Evolutionary conservation across 1,284 basidiomycete species (phyloP).

Genomic region (Sphagnurus paluster): DNA sequence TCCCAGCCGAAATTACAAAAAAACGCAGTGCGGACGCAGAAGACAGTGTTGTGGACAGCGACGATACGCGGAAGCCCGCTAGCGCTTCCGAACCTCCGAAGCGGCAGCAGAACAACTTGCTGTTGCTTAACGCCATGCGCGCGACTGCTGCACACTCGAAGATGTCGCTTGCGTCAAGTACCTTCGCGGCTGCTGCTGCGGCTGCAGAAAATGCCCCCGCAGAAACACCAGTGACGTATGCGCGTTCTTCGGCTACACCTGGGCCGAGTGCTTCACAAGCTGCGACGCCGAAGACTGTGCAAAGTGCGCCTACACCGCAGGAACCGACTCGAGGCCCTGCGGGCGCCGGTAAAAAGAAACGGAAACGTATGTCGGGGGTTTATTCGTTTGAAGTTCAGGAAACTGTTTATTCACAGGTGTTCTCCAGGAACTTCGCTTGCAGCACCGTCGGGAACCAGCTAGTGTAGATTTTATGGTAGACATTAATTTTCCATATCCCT

Average conservation of each 20-base stretch:
- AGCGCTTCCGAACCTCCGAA: conserved; percentile 34
- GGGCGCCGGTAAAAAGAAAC: conserved; percentile 69
- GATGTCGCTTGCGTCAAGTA: conserved; percentile 41
- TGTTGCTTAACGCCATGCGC: conserved; percentile 73
- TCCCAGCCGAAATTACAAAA: conserved; percentile 44
- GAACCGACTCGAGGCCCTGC: conserved; percentile 48
- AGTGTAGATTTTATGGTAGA: conserved; percentile 3
- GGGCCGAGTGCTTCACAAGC: conserved; percentile 47
- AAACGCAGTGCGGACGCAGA: conserved; percentile 39
- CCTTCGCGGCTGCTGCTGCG: conserved; percentile 28
- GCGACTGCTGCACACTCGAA: conserved; percentile 71
- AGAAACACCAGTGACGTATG: conserved; percentile 42
- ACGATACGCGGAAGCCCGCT: conserved; percentile 28
- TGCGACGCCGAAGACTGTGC: conserved; percentile 41
- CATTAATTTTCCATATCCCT: background rate
- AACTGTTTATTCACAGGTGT: conserved; percentile 11
- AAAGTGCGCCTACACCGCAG: conserved; percentile 39
- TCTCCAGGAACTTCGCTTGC: conserved; percentile 34
- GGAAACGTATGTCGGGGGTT: conserved; percentile 52
- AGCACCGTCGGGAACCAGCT: conserved; percentile 26
- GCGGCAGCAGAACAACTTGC: conserved; percentile 63
- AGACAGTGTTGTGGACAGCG: conserved; percentile 24
- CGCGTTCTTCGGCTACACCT: conserved; percentile 54
- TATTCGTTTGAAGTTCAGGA: background rate
- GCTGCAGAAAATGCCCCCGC: conserved; percentile 34